Percentiles rank a stretch among this genome's conserved stretches.
Evolutionary conservation across 2,329 filamentous ascomycete species (phyloP).

Genomic region (Geosmithia morbida): DNA sequence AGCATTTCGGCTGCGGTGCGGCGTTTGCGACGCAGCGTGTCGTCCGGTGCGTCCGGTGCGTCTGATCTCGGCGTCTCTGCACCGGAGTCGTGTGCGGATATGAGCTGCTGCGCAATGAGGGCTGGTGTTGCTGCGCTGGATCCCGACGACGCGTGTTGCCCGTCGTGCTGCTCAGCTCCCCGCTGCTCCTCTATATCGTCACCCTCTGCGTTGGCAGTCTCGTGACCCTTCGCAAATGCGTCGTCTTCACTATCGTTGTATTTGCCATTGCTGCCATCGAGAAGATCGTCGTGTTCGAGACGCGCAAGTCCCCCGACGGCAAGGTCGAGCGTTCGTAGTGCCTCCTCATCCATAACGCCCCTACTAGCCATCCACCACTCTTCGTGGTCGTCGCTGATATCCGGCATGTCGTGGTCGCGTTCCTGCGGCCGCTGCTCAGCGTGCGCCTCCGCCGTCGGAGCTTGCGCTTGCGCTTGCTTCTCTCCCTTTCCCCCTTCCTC

Average conservation of each 20-base stretch:
- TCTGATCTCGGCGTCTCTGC: background rate
- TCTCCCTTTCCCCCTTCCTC: too few species aligned
- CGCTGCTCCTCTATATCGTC: background rate
- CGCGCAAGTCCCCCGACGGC: too few species aligned
- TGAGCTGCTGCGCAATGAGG: background rate
- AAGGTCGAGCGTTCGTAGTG: too few species aligned
- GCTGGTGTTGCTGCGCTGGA: background rate
- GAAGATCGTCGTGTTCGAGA: too few species aligned
- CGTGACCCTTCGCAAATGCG: background rate
- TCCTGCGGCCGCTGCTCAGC: background rate
- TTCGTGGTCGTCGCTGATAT: background rate
- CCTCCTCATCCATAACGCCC: background rate
- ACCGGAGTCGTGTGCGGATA: background rate
- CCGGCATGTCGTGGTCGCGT: background rate
- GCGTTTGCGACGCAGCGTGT: background rate
- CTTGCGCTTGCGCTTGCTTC: too few species aligned
- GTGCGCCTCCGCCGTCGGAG: too few species aligned
- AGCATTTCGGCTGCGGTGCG: slow-evolving; percentile 3
- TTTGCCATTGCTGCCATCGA: background rate
- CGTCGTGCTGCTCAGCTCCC: background rate
- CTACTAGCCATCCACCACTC: background rate
- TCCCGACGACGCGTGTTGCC: background rate
- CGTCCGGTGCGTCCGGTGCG: background rate
- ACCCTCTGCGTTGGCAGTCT: background rate
- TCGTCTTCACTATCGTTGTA: background rate